Base-by-base conservation (phyloP, 1,284 basidiomycete species). In the Austropuccinia psidii region DNA sequence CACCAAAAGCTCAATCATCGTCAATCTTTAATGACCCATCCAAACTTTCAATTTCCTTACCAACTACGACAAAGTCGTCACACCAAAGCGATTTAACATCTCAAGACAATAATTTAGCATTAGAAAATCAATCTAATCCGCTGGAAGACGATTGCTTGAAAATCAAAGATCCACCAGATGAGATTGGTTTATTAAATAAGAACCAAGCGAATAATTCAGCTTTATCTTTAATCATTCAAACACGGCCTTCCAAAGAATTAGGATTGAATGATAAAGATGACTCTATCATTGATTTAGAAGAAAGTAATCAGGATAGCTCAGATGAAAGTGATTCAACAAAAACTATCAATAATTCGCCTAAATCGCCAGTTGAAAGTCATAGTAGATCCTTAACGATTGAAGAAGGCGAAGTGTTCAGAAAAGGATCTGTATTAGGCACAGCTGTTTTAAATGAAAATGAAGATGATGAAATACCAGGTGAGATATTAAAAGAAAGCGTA, bases 331-430 rank as follows among this genome's bases (percentile, higher is more conserved):
- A 37, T 37, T 35, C 57, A 8, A 31, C 57, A 19, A 37, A 31
- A 15, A 5, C 49, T 13, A 33, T 6, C 21, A 31, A 8, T 8
- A 21, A 19, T 17, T 57, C 60, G 6, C 75, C 74, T 35, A 57
- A 62, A 21, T 77, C 77, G 7, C 79, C 79, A 13, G 73, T 78
- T 33, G 77, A 78, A 45, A 72, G 57, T 47, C 76, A 78, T n/a
- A 74, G 75, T 9, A 60, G 79, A 3, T 72, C 64, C 1, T 74
- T 79, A 64, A 78, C 77, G 31, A 55, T 76, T 11, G 79, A 80
- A 75, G 79, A 80, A 68, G 76, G 90, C 0, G 93, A 96, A 81
- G 88, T 96, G 37, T 97, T 97, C 83, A 84, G 93, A 62, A 93
- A 93, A 79, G 92, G 93, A 0, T 85, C 85, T 0, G 87, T 87